Percentiles rank a stretch among this genome's conserved stretches.
Conservation (phyloP, 2,329 filamentous ascomycete genomes). For the Cytospora chrysosperma region DNA sequence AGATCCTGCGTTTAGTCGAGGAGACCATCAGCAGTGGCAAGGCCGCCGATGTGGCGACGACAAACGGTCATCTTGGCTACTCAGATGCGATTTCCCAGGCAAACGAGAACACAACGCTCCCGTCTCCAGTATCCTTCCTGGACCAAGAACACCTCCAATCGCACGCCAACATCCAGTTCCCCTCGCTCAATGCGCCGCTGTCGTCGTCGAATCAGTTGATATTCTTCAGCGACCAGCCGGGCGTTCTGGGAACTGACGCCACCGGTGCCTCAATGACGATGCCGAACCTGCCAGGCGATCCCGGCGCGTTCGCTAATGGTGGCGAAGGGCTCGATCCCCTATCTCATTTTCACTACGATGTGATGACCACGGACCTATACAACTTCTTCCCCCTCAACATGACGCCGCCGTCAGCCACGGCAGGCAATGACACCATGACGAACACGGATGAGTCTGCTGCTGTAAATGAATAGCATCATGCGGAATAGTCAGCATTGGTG, state of each 20-base stretch:
- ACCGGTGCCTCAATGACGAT: conserved; percentile 3
- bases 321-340: conserved; percentile 21
- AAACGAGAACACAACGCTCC: not conserved
- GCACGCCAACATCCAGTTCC: conserved; percentile 27
- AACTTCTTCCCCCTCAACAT: conserved; percentile 31
- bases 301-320: not conserved
- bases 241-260: conserved; percentile 3
- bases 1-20: conserved; percentile 27
- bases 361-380: conserved; percentile 32
- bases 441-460: not conserved
- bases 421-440: not conserved
- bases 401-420: conserved; percentile 21
- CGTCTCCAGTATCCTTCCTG: conserved; percentile 9
- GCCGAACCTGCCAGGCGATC: not conserved
- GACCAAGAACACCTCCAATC: conserved; percentile 6
- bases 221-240: conserved; percentile 27
- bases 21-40: conserved; percentile 28
- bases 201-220: conserved; percentile 25
- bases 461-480: not conserved
- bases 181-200: conserved; percentile 25
- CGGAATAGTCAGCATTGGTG: not conserved
- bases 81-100: conserved; percentile 19
- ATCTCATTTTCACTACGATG: conserved; percentile 27
- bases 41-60: not conserved
- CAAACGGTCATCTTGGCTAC: conserved; percentile 6